A percentile compares a stretch with the other conserved stretches of the same genome.
Evolutionary conservation across 345 rosid species (phyloP).

Genomic region (Theobroma cacao): DNA sequence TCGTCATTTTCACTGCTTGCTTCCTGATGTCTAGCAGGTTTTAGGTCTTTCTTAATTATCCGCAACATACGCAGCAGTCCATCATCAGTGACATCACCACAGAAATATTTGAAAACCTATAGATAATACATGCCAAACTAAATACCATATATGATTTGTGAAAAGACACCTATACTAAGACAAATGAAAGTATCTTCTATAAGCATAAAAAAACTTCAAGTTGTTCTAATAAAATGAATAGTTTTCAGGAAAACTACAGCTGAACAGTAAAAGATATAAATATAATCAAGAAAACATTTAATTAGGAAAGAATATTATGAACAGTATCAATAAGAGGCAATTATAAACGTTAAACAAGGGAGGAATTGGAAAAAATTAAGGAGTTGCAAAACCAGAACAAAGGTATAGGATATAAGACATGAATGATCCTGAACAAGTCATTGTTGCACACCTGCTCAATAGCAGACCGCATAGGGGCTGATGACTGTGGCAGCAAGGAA

Average conservation of each 20-base stretch:
- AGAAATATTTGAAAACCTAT: conserved; percentile 90
- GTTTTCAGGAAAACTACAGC: not conserved
- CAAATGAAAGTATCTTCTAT: not conserved
- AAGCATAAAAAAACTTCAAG: not conserved
- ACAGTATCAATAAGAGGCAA: not conserved
- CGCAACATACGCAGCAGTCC: conserved; percentile 83
- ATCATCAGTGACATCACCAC: conserved; percentile 67
- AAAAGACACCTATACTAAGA: not conserved
- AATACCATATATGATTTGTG: not conserved
- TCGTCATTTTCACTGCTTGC: conserved; percentile 63
- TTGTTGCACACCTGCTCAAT: conserved; percentile 69
- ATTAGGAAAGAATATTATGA: not conserved
- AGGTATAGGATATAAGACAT: not conserved
- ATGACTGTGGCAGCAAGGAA: conserved; percentile 84
- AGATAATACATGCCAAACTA: not conserved
- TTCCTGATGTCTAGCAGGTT: conserved; percentile 77
- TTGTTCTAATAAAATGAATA: not conserved
- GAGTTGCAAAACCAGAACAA: not conserved
- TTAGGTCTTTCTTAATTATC: conserved; percentile 83
- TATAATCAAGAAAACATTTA: not conserved
- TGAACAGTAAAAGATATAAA: not conserved
- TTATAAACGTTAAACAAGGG: not conserved
- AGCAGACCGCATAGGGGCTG: conserved; percentile 84
- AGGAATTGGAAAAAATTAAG: not conserved
- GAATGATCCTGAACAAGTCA: not conserved